Evolutionary conservation across 495 filamentous ascomycete species (phyloP), one percentile per base, ranked within the genome.

Genomic region (Aspergillus sclerotiicarbonarius): DNA sequence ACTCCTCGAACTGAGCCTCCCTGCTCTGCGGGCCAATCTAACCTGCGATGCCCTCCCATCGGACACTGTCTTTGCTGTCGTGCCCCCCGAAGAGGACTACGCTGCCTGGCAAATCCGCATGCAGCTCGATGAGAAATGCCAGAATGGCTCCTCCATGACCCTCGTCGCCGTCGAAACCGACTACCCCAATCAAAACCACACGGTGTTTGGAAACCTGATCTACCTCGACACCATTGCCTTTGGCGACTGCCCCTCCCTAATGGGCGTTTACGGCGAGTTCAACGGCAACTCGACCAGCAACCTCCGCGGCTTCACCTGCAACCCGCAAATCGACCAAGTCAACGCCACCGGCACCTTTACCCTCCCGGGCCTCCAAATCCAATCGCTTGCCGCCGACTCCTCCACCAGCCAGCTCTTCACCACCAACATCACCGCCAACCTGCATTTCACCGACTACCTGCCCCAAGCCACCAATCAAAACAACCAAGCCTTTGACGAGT

Each of bases 21-120:
- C 58, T 2, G 52, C 53, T 43, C 53, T 60, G 10, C 51, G 58
- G 4, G 50, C 53, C 3, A 35, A 29, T 32, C 53, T 60, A 8
- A 50, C 13, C 19, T 60, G 58, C 33, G 19, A 29, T 29, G 10
- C 41, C 39, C 20, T 54, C 13, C 6, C 37, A 2, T 39, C 21
- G 20, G n/a, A 46, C n/a, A 41, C 16, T 3, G 29, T 56, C 3
- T 19, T 35, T 15, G 12, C 7, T 3, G 32, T 31, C 16, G 29
- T 3, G 0, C 8, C 15, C 18, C 44, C 44, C 1, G 21, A 29
- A 8, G 44, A 8, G 1, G 4, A 9, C 12, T 29, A 9, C 21
- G 6, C 13, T 10, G 44, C 16, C 44, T 47, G 44, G 44, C 7
- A 21, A 7, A n/a, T 47, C 16, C 8, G 12, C 6, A 20, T 47